phyloP scores from a whole-genome alignment of 2,329 filamentous ascomycete species.

The Penicillium sp. region DNA sequence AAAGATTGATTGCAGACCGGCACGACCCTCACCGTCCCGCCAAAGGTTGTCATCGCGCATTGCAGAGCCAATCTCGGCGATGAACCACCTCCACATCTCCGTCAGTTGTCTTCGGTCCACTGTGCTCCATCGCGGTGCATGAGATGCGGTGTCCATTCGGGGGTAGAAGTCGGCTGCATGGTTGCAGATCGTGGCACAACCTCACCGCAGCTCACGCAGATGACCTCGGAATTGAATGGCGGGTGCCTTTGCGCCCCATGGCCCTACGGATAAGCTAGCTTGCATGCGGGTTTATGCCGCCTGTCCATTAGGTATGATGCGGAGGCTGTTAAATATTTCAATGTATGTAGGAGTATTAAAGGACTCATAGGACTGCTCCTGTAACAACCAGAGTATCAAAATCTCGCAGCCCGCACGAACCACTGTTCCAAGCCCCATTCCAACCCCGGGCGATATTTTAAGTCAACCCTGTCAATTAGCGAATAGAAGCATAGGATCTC shows the following conservation, averaged over 20 bases:
- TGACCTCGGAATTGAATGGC: constrained; percentile 23
- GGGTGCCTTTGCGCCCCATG: background rate
- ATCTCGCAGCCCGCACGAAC: background rate
- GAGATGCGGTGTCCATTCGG: constrained; percentile 7
- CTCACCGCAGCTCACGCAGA: constrained; percentile 18
- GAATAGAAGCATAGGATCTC: constrained; percentile 8
- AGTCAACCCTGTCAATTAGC: background rate
- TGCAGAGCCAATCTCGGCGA: background rate
- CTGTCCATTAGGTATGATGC: background rate
- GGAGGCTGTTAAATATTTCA: no score
- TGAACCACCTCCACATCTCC: constrained; percentile 2
- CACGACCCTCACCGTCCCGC: constrained; percentile 1
- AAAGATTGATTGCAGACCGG: no score
- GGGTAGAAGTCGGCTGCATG: constrained; percentile 16
- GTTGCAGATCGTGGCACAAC: constrained; percentile 18
- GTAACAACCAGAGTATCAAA: background rate
- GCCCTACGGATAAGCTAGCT: constrained; percentile 3
- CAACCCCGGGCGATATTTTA: background rate
- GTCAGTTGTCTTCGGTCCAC: constrained; percentile 4
- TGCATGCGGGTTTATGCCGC: constrained; percentile 5
- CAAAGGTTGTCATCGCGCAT: constrained; percentile 1
- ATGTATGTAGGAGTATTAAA: no score
- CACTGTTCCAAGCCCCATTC: background rate
- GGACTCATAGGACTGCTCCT: no score
- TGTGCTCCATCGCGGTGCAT: constrained; percentile 2